Conservation (phyloP, 2,329 filamentous ascomycete genomes). For the Fusarium camptoceras region DNA sequence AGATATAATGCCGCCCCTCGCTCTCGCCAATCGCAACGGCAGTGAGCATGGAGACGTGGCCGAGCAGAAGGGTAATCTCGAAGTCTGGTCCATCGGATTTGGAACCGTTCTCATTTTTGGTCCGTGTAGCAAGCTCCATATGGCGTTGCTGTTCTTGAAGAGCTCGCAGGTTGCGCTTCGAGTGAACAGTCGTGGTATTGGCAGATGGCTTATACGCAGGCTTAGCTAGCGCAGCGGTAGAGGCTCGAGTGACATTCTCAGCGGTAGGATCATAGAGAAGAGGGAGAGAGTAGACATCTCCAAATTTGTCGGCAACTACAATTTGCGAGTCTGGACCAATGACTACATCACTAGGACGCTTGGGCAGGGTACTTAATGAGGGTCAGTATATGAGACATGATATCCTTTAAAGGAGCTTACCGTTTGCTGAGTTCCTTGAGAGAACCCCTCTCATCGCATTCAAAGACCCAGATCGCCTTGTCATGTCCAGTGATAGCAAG, state of each 20-base stretch:
- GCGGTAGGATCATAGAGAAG: conserved; percentile 56
- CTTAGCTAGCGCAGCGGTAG: conserved; percentile 43
- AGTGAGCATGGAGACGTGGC: conserved; percentile 95
- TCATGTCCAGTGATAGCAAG: conserved; percentile 89
- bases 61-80: conserved; percentile 82
- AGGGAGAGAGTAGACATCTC: conserved; percentile 92
- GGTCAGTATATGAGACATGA: conserved; percentile 45
- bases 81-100: conserved; percentile 65
- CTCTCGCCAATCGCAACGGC: conserved; percentile 69
- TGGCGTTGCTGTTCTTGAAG: conserved; percentile 69
- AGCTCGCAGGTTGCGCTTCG: conserved; percentile 70
- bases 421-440: conserved; percentile 78
- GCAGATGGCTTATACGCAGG: conserved; percentile 61
- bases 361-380: conserved; percentile 79
- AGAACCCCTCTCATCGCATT: conserved; percentile 69
- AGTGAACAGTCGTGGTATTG: conserved; percentile 72
- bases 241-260: conserved; percentile 19
- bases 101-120: conserved; percentile 43
- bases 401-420: conserved; percentile 54
- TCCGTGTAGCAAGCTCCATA: conserved; percentile 49
- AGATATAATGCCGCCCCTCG: conserved; percentile 60
- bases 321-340: conserved; percentile 79
- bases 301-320: conserved; percentile 92
- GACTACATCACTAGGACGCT: conserved; percentile 82
- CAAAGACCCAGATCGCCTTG: conserved; percentile 88